phyloP scores from a whole-genome alignment of 2,329 filamentous ascomycete species.

The Stemphylium vesicarium region DNA sequence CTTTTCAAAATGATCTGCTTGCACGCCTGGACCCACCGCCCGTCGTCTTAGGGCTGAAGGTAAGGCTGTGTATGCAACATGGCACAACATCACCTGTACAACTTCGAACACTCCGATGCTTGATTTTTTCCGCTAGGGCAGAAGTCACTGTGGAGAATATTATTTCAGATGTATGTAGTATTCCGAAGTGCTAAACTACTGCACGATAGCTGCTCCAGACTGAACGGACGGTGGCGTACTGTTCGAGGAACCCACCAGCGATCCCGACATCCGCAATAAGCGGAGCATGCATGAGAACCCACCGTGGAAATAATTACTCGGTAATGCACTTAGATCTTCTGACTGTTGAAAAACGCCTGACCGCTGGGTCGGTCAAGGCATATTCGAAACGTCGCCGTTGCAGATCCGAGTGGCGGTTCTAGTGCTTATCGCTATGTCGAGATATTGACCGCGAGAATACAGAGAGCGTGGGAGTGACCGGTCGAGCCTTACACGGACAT shows the following conservation, averaged over 20 bases:
- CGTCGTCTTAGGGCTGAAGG: conserved; percentile 5
- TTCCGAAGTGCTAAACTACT: background rate
- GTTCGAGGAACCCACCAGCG: background rate
- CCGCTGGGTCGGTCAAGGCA: background rate
- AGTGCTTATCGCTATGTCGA: background rate
- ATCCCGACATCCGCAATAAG: background rate
- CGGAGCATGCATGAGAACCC: background rate
- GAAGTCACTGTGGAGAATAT: background rate
- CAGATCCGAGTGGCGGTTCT: background rate
- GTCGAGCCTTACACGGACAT: background rate
- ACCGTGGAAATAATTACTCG: background rate
- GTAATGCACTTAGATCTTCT: background rate
- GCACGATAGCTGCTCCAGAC: background rate
- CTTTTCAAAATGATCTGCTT: background rate
- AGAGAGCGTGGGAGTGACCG: background rate
- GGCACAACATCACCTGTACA: conserved; percentile 5
- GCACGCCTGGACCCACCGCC: conserved; percentile 2
- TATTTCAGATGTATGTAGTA: background rate
- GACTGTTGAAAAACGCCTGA: background rate
- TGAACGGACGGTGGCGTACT: background rate
- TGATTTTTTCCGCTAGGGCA: background rate
- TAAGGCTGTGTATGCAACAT: conserved; percentile 12
- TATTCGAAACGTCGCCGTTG: background rate
- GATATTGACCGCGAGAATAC: background rate
- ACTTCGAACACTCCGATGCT: background rate